These are phyloP conservation scores for Pseudogymnoascus sp. DNA, from an alignment of 2,329 filamentous ascomycete species.

Conservation along the genomic window DNA sequence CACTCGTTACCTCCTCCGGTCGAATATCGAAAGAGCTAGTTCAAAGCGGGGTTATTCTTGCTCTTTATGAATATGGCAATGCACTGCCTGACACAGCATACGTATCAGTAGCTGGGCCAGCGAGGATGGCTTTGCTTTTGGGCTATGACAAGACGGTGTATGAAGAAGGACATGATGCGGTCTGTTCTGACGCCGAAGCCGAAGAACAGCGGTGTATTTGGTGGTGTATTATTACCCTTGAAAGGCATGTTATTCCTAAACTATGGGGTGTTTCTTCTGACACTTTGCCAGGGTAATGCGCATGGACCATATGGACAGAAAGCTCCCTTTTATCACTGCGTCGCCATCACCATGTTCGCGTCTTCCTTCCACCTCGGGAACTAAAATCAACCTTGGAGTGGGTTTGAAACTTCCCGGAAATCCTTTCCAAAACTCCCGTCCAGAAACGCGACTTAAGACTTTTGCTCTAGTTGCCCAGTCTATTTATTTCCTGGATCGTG, in stretches of 20 bases:
- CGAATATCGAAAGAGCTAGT: slow-evolving; percentile 12
- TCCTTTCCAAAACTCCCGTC: not conserved
- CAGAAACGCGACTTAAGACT: not conserved
- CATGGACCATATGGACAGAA: not conserved
- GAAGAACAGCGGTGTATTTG: not conserved
- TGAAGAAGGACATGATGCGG: not conserved
- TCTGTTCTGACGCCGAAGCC: not conserved
- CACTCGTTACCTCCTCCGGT: slow-evolving; percentile 8
- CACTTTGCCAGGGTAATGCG: not conserved
- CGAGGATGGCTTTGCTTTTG: slow-evolving; percentile 12
- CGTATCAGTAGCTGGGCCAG: slow-evolving; percentile 12
- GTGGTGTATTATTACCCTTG: not conserved
- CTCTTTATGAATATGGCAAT: slow-evolving; percentile 14
- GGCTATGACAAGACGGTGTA: slow-evolving; percentile 12
- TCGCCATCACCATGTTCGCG: not conserved
- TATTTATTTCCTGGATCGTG: not conserved
- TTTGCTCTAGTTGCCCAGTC: not conserved
- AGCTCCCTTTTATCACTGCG: not conserved
- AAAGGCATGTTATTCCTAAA: not conserved
- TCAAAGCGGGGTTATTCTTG: slow-evolving; percentile 14
- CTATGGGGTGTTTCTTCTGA: not conserved
- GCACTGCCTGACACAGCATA: slow-evolving; percentile 9
- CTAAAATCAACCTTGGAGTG: not conserved
- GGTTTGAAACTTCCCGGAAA: slow-evolving; percentile 3
- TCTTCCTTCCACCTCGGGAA: not conserved